A percentile compares a stretch with the other conserved stretches of the same genome.
phyloP scores from a whole-genome alignment of 768 basidiomycete species.

The Phaffia tasmanica region DNA sequence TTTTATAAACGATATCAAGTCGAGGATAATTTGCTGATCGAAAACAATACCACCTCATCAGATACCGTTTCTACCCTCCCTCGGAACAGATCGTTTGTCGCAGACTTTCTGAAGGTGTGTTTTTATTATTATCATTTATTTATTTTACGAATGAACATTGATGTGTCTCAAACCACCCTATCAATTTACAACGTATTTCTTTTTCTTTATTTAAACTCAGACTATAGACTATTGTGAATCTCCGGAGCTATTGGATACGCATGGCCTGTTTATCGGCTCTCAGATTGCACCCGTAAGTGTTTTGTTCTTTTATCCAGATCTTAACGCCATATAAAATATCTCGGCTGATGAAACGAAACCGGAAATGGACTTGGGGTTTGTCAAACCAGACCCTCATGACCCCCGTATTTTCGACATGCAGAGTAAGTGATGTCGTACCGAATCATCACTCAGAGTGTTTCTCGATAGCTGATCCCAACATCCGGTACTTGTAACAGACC shows the following conservation, averaged over 20 bases:
- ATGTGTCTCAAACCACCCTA: too few species aligned
- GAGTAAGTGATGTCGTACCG: neutral
- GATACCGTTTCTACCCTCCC: neutral
- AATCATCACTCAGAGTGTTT: too few species aligned
- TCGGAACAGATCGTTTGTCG: constrained; percentile 10
- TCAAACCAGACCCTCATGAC: constrained; percentile 6
- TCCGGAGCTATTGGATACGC: constrained; percentile 10
- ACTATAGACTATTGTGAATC: constrained; percentile 22
- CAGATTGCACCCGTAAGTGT: constrained; percentile 12
- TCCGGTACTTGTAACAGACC: neutral
- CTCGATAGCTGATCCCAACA: too few species aligned
- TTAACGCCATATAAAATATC: neutral
- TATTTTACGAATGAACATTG: neutral
- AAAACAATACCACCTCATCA: neutral
- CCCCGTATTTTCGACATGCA: constrained; percentile 20
- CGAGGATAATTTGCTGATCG: too few species aligned
- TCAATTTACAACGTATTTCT: too few species aligned
- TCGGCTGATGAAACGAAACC: neutral
- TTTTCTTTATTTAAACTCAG: neutral
- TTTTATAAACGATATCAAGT: too few species aligned
- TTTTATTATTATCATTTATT: neutral
- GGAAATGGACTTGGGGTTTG: neutral
- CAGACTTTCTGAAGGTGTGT: constrained; percentile 14
- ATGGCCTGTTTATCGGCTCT: constrained; percentile 13
- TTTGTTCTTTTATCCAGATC: neutral